These are phyloP conservation scores for Taiozyma onychis DNA, from an alignment of 1,139 yeast genomes.

Conservation along the genomic window DNA sequence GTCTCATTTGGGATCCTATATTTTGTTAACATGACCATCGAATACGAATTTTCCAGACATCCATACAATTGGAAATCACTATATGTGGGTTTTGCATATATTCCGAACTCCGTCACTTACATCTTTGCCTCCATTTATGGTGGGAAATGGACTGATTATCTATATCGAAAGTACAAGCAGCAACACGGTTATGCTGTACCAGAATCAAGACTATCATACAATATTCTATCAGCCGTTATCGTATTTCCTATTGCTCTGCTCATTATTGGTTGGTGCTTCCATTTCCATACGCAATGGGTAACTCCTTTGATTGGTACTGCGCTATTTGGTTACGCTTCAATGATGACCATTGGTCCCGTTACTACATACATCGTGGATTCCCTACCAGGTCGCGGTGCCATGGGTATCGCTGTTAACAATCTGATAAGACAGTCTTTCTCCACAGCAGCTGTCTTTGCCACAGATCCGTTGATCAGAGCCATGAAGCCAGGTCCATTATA, in stretches of 20 bases:
- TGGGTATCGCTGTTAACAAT: conserved; percentile 82
- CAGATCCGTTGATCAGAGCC: conserved; percentile 58
- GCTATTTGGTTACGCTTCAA: conserved; percentile 73
- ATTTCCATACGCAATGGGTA: conserved; percentile 64
- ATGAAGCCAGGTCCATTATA: conserved; percentile 70
- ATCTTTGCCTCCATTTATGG: conserved; percentile 68
- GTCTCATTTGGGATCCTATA: conserved; percentile 65
- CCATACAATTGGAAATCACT: conserved; percentile 70
- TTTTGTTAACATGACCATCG: conserved; percentile 69
- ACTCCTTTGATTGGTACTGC: conserved; percentile 76
- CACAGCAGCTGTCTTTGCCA: conserved; percentile 68
- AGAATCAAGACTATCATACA: conserved; percentile 75
- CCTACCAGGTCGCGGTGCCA: conserved; percentile 83
- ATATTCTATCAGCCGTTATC: conserved; percentile 58
- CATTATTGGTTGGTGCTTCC: conserved; percentile 79
- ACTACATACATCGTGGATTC: conserved; percentile 81
- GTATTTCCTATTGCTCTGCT: conserved; percentile 61
- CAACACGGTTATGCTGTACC: conserved; percentile 66
- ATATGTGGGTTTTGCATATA: conserved; percentile 68
- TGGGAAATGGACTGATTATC: conserved; percentile 72
- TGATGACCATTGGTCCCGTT: conserved; percentile 80
- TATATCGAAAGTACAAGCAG: conserved; percentile 49
- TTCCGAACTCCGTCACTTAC: conserved; percentile 80
- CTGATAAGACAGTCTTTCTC: conserved; percentile 69
- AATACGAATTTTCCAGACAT: conserved; percentile 50